Evolutionary conservation across 2,329 filamentous ascomycete genomes (phyloP).

Genomic region (Cordyceps tenuipes): DNA sequence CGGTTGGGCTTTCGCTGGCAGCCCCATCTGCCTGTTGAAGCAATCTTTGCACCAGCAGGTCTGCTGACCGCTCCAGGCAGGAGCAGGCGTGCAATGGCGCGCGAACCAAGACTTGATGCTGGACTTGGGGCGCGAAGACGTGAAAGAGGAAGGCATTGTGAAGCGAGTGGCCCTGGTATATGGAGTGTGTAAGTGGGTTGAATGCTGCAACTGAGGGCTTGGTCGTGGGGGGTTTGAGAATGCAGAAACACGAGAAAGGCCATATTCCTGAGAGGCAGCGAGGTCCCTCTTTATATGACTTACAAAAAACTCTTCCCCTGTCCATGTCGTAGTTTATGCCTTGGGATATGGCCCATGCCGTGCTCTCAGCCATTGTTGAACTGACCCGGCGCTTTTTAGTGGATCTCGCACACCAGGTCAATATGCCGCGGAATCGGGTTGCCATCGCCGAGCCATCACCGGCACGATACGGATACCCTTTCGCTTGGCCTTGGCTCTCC

Average conservation of each 20-base stretch:
- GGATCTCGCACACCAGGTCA: neutral
- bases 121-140: constrained; percentile 14
- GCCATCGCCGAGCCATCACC: constrained; percentile 7
- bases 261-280: neutral
- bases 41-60: constrained; percentile 30
- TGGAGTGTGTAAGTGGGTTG: neutral
- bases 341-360: constrained; percentile 6
- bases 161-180: neutral
- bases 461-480: neutral
- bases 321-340: neutral
- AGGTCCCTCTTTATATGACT: constrained; percentile 4
- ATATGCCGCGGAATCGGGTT: neutral
- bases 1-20: neutral
- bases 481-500: neutral
- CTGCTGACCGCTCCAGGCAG: constrained; percentile 26
- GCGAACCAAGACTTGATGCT: constrained; percentile 28
- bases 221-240: neutral
- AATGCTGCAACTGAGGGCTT: neutral
- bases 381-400: neutral
- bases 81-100: constrained; percentile 32
- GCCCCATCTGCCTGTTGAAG: constrained; percentile 15
- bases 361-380: neutral
- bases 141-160: constrained; percentile 13
- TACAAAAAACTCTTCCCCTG: neutral
- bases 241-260: neutral